phyloP scores from a whole-genome alignment of 768 basidiomycete genomes.

The Tulasnella calospora region DNA sequence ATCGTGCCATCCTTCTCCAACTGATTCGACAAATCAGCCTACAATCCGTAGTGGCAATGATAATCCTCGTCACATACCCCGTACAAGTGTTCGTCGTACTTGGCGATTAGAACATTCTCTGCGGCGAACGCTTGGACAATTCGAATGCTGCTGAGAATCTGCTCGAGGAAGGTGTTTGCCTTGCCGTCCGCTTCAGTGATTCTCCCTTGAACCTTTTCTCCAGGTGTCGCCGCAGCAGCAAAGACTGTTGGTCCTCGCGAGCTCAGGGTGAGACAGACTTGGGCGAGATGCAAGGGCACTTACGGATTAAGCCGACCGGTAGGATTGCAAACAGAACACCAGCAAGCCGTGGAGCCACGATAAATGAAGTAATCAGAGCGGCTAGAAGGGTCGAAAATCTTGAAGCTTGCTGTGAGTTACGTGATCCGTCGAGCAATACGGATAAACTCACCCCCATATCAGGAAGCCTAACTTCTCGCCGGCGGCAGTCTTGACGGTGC shows the following conservation, averaged over 20 bases:
- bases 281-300: background rate
- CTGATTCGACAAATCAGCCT: background rate
- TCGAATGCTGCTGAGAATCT: constrained; percentile 20
- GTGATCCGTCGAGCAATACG: constrained; percentile 3
- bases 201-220: background rate
- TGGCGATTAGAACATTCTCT: background rate
- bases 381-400: constrained; percentile 7
- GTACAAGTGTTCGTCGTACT: constrained; percentile 4
- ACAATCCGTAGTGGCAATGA: background rate
- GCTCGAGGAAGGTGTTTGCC: constrained; percentile 19
- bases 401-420: background rate
- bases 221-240: background rate
- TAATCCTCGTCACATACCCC: background rate
- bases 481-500: constrained; percentile 22
- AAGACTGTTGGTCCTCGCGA: background rate
- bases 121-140: constrained; percentile 24
- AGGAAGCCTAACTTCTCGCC: constrained; percentile 28
- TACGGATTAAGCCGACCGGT: constrained; percentile 15
- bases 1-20: background rate
- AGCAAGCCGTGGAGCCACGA: constrained; percentile 23
- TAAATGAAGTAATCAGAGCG: constrained; percentile 21
- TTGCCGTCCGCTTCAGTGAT: background rate
- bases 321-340: constrained; percentile 28
- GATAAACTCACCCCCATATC: constrained; percentile 9
- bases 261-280: background rate